Percentiles rank a stretch among this genome's conserved stretches.
Conservation (phyloP, 257 asterid species). For the Solanum paucissectum region DNA sequence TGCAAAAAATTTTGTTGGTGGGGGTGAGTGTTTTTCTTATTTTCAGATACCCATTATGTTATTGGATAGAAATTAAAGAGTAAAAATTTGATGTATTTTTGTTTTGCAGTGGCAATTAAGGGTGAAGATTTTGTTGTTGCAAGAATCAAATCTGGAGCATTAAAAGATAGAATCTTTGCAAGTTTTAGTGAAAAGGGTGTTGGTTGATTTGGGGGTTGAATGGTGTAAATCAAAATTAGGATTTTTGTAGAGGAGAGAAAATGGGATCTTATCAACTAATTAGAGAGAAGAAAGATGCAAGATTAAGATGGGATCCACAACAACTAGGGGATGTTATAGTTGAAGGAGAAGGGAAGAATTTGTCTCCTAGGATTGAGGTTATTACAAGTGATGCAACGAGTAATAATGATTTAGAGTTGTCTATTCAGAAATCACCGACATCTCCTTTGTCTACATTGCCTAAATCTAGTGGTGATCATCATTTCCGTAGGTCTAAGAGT, state of each 20-base stretch:
- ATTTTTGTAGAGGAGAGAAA: background rate
- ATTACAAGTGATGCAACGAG: background rate
- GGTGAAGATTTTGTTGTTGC: background rate
- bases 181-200: background rate
- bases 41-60: background rate
- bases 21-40: background rate
- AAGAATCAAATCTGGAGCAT: background rate
- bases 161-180: background rate
- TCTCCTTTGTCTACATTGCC: background rate
- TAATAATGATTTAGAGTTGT: background rate
- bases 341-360: background rate
- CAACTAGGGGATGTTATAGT: background rate
- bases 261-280: constrained; percentile 3
- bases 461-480: background rate
- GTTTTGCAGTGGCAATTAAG: background rate
- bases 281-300: background rate
- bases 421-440: background rate
- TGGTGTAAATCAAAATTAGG: background rate
- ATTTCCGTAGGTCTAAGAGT: background rate
- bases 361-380: background rate
- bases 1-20: background rate
- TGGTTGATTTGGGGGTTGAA: background rate
- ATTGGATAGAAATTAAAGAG: background rate
- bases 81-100: background rate
- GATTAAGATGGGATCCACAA: constrained; percentile 1